Base-by-base conservation (phyloP, 2,329 filamentous ascomycete genomes). In the Colletotrichum australisinense region DNA sequence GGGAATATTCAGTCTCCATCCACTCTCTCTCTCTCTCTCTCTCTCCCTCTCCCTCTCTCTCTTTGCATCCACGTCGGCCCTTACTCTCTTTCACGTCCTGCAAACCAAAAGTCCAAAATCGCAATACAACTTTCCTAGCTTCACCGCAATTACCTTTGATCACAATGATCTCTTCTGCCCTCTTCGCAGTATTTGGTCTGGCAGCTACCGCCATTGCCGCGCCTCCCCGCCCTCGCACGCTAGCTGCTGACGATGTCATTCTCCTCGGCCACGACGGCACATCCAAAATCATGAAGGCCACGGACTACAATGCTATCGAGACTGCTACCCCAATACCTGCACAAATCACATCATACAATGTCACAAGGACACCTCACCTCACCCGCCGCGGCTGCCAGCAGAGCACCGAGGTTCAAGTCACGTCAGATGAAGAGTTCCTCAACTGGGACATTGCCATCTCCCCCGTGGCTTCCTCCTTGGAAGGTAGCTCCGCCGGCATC, bases 361-460 rank as follows among this genome's bases (percentile, higher is more conserved):
- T 11, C 59, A 66, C 35, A 22, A 59, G 35, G 32, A 30, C 14
- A 14, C 26, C 60, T n/a, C 53, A 24, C 42, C 22, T 58, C 53
- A n/a, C n/a, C 49, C 71, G 60, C 2, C 68, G 72, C 12, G 68
- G 76, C 52, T 78, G 78, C 49, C 63, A 65, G 0, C 66, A 77
- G 60, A 78, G 73, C 59, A 75, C 71, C n/a, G 78, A 78, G 72
- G 75, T 78, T 11, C 77, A 78, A 67, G 68, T 79, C 16, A 71
- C 73, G 38, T 76, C 74, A n/a, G 76, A 78, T 16, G 69, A 73
- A 4, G 75, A 74, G n/a, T 84, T 84, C 75, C 75, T 82, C 26
- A 81, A 82, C 75, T 84, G 82, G 83, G 83, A 85, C 65, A 75
- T 82, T 1, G 76, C 75, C 56, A 82, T 84, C 76, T 84, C 83